Base-by-base conservation (phyloP, 371 early-diverging fungal species). In the Catenaria anguillulae region DNA sequence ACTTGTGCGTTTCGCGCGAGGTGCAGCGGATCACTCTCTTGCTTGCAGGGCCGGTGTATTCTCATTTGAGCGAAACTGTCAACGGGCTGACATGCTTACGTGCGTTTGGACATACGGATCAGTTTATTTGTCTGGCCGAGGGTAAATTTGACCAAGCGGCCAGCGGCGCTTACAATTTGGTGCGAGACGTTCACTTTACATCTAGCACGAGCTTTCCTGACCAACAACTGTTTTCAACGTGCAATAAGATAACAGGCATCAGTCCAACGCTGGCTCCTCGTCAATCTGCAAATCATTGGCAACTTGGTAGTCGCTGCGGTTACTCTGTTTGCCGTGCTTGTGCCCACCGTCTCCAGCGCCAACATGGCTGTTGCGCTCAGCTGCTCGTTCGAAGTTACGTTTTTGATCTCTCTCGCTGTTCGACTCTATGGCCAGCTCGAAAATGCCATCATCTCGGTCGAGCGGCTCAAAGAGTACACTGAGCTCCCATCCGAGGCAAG, bases 221-320 rank as follows among this genome's bases (percentile, higher is more conserved):
- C 40, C 5, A 10, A 40, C 40, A 40, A 40, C 5, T 10, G 5
- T 10, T 17, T 10, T 10, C 5, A 10, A 40, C 40, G 17, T 10
- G 17, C 5, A 40, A 40, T 10, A 40, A 40, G 17, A 10, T 40
- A 89, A 0, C 83, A 80, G 6, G 73, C 90, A 37, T 77, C 82
- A 0, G 78, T 84, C 56, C 90, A 90, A 62, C 87, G 94, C 46
- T 96, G 97, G 79, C 70, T 93, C 23, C 89, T 91, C 40, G 80
- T 94, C 19, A 84, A 93, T 34, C 78, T 95, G 35, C 89, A 95
- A 70, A 73, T 87, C 43, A 75, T 86, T 45, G 80, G 83, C n/a
- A 63, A 77, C 36, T 17, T 66, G 8, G 36, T 50, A 2, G 31
- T 50, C 52, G 31, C 15, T 23, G 29, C 12, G 31, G 23, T 50